phyloP scores from a whole-genome alignment of 306 rosid species.

The Lagenaria siceraria region DNA sequence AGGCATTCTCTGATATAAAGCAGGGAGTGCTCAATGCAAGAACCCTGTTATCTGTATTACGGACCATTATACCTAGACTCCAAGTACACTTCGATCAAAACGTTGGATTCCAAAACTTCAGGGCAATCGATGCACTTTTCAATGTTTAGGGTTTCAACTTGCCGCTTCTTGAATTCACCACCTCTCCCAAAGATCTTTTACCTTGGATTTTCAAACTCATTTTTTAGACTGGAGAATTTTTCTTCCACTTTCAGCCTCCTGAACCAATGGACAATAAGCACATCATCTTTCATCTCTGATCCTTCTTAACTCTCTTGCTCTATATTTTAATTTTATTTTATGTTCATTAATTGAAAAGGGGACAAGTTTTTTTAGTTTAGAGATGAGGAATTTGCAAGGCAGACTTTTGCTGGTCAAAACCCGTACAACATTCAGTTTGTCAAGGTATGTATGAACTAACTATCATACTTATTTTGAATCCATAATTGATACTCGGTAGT shows the following conservation, averaged over 20 bases:
- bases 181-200: conserved; percentile 8
- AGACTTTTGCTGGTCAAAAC: conserved; percentile 35
- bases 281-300: not conserved
- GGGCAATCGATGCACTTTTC: conserved; percentile 28
- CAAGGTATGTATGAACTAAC: conserved; percentile 4
- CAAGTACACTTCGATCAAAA: not conserved
- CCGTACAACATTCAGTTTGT: conserved; percentile 23
- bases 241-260: conserved; percentile 26
- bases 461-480: not conserved
- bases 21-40: conserved; percentile 4
- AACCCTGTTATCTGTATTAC: conserved; percentile 15
- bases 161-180: conserved; percentile 8
- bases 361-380: conserved; percentile 30
- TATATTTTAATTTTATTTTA: not conserved
- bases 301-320: not conserved
- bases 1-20: conserved; percentile 30
- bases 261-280: conserved; percentile 19
- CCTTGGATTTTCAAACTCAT: conserved; percentile 27
- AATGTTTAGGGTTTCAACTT: conserved; percentile 10
- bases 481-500: too few species aligned
- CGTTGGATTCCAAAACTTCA: conserved; percentile 25
- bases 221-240: conserved; percentile 5
- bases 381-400: conserved; percentile 11
- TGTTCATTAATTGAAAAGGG: conserved; percentile 6
- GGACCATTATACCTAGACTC: conserved; percentile 15